phyloP scores from a whole-genome alignment of 2,329 filamentous ascomycete genomes.

The Ophiostoma perfectum region DNA sequence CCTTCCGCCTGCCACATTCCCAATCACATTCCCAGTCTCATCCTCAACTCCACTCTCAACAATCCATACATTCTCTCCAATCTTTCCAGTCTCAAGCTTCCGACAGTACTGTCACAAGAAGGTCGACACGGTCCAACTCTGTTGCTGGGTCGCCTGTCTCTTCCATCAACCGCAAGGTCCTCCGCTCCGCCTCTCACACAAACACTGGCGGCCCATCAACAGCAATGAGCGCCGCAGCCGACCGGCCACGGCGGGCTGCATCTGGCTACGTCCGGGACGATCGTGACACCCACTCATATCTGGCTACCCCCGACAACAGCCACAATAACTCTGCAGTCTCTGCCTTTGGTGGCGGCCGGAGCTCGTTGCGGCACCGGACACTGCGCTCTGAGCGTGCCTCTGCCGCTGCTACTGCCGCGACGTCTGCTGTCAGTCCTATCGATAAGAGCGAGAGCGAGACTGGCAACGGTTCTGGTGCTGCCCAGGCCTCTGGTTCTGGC shows the following conservation, averaged over 20 bases:
- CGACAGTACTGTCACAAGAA: slow-evolving; percentile 32
- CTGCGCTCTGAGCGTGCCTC: slow-evolving; percentile 38
- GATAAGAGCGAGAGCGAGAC: not conserved
- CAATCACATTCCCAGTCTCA: not conserved
- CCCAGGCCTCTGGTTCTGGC: not conserved
- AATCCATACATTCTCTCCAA: not conserved
- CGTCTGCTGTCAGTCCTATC: not conserved
- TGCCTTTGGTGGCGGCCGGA: slow-evolving; percentile 31
- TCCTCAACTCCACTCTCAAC: slow-evolving; percentile 1
- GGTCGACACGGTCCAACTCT: slow-evolving; percentile 33
- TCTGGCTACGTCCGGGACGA: slow-evolving; percentile 22
- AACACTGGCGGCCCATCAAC: slow-evolving; percentile 30
- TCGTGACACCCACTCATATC: slow-evolving; percentile 27
- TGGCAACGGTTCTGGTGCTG: not conserved
- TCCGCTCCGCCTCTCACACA: slow-evolving; percentile 29
- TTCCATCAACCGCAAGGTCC: slow-evolving; percentile 31
- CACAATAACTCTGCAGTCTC: not conserved
- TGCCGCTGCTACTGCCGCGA: not conserved
- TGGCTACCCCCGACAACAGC: slow-evolving; percentile 53
- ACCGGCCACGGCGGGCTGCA: slow-evolving; percentile 39
- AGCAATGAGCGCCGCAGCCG: slow-evolving; percentile 33
- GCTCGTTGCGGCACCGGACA: slow-evolving; percentile 38
- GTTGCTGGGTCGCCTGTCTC: slow-evolving; percentile 33
- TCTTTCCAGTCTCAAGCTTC: slow-evolving; percentile 16
- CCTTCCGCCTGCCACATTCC: not conserved